Conservation (phyloP, 176 grass and related monocot species). For the Chloris gayana region DNA sequence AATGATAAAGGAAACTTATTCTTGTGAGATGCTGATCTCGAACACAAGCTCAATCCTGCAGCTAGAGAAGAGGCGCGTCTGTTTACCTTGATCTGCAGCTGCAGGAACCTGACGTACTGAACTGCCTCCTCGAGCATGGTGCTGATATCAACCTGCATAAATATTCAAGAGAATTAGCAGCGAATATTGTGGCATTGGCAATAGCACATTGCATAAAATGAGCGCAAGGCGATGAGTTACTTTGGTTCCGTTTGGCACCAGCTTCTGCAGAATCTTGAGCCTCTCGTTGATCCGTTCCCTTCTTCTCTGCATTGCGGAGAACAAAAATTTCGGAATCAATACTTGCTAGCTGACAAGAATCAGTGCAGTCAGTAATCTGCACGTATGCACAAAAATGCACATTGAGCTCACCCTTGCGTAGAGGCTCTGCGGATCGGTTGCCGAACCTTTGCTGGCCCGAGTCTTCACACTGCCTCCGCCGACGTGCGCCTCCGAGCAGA, state of each 20-base stretch:
- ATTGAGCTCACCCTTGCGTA: conserved; percentile 64
- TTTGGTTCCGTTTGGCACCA: conserved; percentile 84
- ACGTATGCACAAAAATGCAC: neutral
- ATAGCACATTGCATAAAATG: neutral
- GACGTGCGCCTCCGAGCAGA: conserved; percentile 35
- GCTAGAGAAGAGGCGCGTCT: neutral
- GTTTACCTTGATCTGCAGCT: conserved; percentile 84
- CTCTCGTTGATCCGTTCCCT: conserved; percentile 78
- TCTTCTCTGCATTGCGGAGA: conserved; percentile 62
- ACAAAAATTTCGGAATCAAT: conserved; percentile 31
- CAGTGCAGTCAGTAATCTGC: neutral
- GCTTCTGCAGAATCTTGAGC: conserved; percentile 61
- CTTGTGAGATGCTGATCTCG: conserved; percentile 6
- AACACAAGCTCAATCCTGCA: neutral
- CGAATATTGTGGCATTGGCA: neutral
- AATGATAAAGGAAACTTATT: conserved; percentile 20
- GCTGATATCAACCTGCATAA: conserved; percentile 76
- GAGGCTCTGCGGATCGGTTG: conserved; percentile 64
- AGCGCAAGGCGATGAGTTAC: conserved; percentile 24
- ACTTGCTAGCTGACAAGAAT: neutral
- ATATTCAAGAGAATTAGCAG: conserved; percentile 18
- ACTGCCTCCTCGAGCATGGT: conserved; percentile 86
- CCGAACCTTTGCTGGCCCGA: conserved; percentile 52
- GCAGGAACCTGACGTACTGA: conserved; percentile 80
- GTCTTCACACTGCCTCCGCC: conserved; percentile 38